These are phyloP conservation scores for Nemania diffusa DNA, from an alignment of 2,329 filamentous ascomycete species.

Conservation along the genomic window DNA sequence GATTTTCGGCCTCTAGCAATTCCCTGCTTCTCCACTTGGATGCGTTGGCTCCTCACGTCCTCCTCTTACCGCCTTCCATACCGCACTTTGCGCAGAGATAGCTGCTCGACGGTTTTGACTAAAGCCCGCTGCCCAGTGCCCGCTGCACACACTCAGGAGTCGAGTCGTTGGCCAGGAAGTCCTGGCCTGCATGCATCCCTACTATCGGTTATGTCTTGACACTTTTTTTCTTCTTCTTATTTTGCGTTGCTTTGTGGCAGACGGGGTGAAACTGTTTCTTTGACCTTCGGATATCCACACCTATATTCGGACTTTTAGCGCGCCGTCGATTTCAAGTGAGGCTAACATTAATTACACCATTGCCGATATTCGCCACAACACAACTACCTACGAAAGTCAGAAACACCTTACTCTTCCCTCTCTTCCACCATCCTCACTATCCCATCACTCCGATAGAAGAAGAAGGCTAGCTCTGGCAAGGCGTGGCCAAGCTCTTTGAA, in stretches of 20 bases:
- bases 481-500: constrained; percentile 8
- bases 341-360: constrained; percentile 42
- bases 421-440: constrained; percentile 5
- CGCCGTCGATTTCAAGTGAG: constrained; percentile 42
- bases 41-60: constrained; percentile 41
- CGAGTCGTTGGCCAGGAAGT: constrained; percentile 29
- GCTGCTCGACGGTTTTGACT: constrained; percentile 21
- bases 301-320: constrained; percentile 31
- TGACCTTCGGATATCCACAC: constrained; percentile 27
- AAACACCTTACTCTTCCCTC: constrained; percentile 15
- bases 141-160: constrained; percentile 25
- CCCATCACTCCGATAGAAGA: constrained; percentile 9
- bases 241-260: constrained; percentile 34
- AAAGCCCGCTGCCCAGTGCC: constrained; percentile 22
- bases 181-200: constrained; percentile 34
- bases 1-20: constrained; percentile 20
- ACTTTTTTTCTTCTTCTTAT: constrained; percentile 16
- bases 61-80: constrained; percentile 42
- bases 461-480: background rate
- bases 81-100: constrained; percentile 33
- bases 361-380: constrained; percentile 32
- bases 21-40: constrained; percentile 35
- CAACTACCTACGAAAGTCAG: constrained; percentile 12
- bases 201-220: constrained; percentile 32
- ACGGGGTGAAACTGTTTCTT: constrained; percentile 34